Evolutionary conservation across 2,329 filamentous ascomycete genomes (phyloP).

Genomic region (Aspergillus sp.): DNA sequence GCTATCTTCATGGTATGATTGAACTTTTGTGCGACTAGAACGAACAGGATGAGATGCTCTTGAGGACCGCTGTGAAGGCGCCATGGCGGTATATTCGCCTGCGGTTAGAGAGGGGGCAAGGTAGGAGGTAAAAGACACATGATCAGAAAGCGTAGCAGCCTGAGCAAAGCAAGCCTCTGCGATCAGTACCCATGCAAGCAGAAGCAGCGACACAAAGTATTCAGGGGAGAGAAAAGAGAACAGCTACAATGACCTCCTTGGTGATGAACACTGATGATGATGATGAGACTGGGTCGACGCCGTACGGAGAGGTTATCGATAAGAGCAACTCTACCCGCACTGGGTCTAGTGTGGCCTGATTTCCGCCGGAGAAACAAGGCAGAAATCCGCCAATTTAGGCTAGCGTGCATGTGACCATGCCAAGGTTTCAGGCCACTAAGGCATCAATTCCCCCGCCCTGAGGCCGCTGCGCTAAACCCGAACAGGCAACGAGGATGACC

Average conservation of each 20-base stretch:
- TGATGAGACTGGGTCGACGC: too few species aligned
- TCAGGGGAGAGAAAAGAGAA: too few species aligned
- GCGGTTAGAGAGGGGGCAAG: constrained; percentile 7
- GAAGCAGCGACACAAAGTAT: too few species aligned
- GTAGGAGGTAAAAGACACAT: constrained; percentile 12
- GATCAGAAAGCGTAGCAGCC: constrained; percentile 3
- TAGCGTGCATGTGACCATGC: constrained; percentile 11
- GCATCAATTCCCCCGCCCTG: constrained; percentile 21
- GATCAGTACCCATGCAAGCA: too few species aligned
- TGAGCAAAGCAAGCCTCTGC: background rate
- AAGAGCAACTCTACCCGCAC: too few species aligned
- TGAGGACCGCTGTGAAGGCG: constrained; percentile 3
- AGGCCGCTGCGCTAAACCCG: constrained; percentile 18
- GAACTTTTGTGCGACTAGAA: constrained; percentile 28
- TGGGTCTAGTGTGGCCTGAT: too few species aligned
- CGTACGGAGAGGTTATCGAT: too few species aligned
- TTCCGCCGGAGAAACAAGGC: too few species aligned
- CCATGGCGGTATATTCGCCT: constrained; percentile 3
- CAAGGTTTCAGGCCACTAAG: constrained; percentile 4
- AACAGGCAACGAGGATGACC: constrained; percentile 17
- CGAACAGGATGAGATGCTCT: constrained; percentile 29
- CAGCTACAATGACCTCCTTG: too few species aligned
- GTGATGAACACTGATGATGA: too few species aligned
- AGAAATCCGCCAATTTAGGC: background rate
- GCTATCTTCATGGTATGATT: constrained; percentile 35